Evolutionary conservation across 2,329 filamentous ascomycete genomes (phyloP), one percentile per base, ranked within the genome.

Genomic region (Scedosporium minutisporum): DNA sequence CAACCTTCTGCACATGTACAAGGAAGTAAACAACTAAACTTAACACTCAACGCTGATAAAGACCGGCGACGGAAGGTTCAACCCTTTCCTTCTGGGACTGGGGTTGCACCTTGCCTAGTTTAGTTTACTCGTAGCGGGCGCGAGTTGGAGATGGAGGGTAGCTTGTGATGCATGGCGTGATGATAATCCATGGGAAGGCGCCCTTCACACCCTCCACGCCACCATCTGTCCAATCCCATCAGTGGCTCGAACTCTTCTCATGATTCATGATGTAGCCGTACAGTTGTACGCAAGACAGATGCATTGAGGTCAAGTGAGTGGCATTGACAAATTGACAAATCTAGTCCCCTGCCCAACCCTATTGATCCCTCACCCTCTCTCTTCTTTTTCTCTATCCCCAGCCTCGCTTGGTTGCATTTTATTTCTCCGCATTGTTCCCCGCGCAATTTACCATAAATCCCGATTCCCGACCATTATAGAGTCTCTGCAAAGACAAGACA

Each of bases 401-500:
- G 51, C 51, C 51, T 55, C 51, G 18, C 51, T 55, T 55, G 51
- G 51, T 23, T 23, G 21, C 23, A 48, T 38, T 38, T 38, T 38
- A 18, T 27, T 55, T 55, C 51, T 55, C 51, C 51, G 51, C 51
- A 55, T 55, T 55, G 51, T 55, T 29, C 51, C 51, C 51, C 51
- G 23, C 51, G 21, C 23, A 55, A 23, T 55, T 38, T 27, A 18
- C 51, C 3, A 14, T 25, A 23, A 25, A 23, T 55, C 23, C 51
- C 51, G 4, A 55, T 29, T 55, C 21, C 23, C 51, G 51, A 55
- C 18, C 51, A 2, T 55, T 55, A 27, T 23, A 55, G 21, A 27
- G 51, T 55, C 18, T 7, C 18, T 55, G 51, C 51, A 55, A 18
- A 18, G 21, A 12, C 48, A 23, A 53, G 23, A 55, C 44, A 48